phyloP scores from a whole-genome alignment of 108 stramenopile genomes.

The Nitzschia sp. region DNA sequence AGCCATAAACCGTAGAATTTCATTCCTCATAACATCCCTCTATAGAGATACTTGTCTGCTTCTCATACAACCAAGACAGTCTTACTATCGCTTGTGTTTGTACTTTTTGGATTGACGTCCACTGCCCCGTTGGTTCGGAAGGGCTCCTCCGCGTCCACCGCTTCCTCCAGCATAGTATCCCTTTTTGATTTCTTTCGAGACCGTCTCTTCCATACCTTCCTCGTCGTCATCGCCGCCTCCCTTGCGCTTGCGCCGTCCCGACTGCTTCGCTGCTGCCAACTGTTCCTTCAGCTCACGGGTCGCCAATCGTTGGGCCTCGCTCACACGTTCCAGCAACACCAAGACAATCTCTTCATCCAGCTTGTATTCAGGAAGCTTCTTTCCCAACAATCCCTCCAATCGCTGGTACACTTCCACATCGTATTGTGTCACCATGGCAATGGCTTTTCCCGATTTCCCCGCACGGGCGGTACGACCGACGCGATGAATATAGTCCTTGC shows the following conservation, averaged over 20 bases:
- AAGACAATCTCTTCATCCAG: conserved; percentile 90
- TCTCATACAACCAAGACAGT: too few relatives aligned
- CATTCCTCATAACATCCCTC: too few relatives aligned
- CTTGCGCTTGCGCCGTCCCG: conserved; percentile 45
- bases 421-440: conserved; percentile 99
- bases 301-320: conserved; percentile 93
- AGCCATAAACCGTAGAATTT: too few relatives aligned
- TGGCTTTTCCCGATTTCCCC: conserved; percentile 91
- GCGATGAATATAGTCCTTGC: conserved; percentile 98
- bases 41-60: too few relatives aligned
- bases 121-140: conserved; percentile 56
- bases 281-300: conserved; percentile 89
- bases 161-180: conserved; percentile 71
- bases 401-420: conserved; percentile 98
- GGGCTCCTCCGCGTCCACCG: conserved; percentile 54
- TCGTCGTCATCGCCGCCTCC: conserved; percentile 41
- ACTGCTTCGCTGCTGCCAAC: conserved; percentile 47
- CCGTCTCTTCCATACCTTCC: conserved; percentile 50
- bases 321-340: conserved; percentile 92
- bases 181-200: conserved; percentile 51
- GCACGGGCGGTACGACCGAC: conserved; percentile 97
- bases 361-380: conserved; percentile 82
- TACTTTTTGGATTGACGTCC: conserved; percentile 32
- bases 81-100: conserved; percentile 5
- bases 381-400: conserved; percentile 88